A percentile compares a stretch with the other conserved stretches of the same genome.
These are phyloP conservation scores for Phtheirospermum japonicum DNA, from an alignment of 257 asterid genomes.

Conservation along the genomic window DNA sequence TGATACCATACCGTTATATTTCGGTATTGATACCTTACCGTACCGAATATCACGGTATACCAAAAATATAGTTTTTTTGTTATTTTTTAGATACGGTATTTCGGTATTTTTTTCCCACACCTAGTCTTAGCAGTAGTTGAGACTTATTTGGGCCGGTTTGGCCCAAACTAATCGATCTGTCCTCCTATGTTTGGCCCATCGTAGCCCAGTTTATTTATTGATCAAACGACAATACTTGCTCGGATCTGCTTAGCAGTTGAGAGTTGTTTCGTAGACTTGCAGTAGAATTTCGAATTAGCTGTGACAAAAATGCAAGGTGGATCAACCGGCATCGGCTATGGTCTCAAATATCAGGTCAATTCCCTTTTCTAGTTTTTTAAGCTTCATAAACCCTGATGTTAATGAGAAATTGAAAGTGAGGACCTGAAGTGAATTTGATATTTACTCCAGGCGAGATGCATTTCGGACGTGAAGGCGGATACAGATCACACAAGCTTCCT, in stretches of 20 bases:
- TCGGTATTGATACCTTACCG: too few relatives aligned
- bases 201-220: background rate
- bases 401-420: background rate
- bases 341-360: slow-evolving; percentile 88
- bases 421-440: slow-evolving; percentile 21
- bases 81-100: too few relatives aligned
- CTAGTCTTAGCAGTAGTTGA: too few relatives aligned
- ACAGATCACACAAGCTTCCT: slow-evolving; percentile 95
- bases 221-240: background rate
- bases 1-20: too few relatives aligned
- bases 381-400: slow-evolving; percentile 16
- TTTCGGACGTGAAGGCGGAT: slow-evolving; percentile 94
- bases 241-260: slow-evolving; percentile 6
- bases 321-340: slow-evolving; percentile 88
- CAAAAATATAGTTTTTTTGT: too few relatives aligned
- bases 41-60: too few relatives aligned
- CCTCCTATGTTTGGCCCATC: background rate
- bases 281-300: slow-evolving; percentile 5
- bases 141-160: too few relatives aligned
- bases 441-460: slow-evolving; percentile 78
- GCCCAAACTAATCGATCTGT: too few relatives aligned
- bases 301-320: slow-evolving; percentile 69
- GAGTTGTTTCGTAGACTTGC: background rate
- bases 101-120: too few relatives aligned
- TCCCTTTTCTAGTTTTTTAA: background rate